Evolutionary conservation across 192 early-diverging fungal species (phyloP).

Genomic region (Pilobolus umbonatus): DNA sequence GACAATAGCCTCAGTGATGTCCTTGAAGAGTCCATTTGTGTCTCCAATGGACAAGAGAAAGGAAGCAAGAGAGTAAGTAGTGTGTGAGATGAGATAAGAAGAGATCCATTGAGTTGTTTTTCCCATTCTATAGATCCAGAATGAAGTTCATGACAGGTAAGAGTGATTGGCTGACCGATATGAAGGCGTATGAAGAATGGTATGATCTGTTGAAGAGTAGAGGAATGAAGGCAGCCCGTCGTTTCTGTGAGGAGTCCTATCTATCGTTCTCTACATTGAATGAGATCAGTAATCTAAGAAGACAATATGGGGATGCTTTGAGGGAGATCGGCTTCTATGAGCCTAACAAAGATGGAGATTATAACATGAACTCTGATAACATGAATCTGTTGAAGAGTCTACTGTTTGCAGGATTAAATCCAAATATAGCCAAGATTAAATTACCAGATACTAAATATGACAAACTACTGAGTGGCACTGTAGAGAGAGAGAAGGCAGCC

Average conservation of each 20-base stretch:
- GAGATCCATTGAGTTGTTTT: not conserved
- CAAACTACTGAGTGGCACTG: conserved; percentile 63
- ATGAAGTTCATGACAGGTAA: conserved; percentile 37
- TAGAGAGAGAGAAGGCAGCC: conserved; percentile 66
- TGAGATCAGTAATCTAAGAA: conserved; percentile 54
- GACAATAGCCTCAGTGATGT: conserved; percentile 63
- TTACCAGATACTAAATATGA: conserved; percentile 72
- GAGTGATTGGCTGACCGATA: conserved; percentile 68
- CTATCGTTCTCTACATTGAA: conserved; percentile 59
- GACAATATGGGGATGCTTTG: conserved; percentile 58
- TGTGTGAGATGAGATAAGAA: not conserved
- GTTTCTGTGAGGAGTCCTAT: conserved; percentile 49
- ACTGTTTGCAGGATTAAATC: conserved; percentile 81
- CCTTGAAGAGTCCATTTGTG: conserved; percentile 48
- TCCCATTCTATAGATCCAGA: conserved; percentile 31
- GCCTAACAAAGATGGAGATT: conserved; percentile 25
- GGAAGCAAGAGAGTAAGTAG: conserved; percentile 43
- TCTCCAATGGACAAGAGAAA: conserved; percentile 46
- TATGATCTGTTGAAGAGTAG: conserved; percentile 26
- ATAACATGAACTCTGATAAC: conserved; percentile 56
- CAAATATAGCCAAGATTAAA: conserved; percentile 69
- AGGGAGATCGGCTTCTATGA: conserved; percentile 55
- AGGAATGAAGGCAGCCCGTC: conserved; percentile 17
- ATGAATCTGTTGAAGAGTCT: conserved; percentile 64
- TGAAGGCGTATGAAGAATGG: conserved; percentile 48